A percentile compares a stretch with the other conserved stretches of the same genome.
Conservation (phyloP, 2,329 filamentous ascomycete species). For the Neophaeococcomyces mojaviensis region DNA sequence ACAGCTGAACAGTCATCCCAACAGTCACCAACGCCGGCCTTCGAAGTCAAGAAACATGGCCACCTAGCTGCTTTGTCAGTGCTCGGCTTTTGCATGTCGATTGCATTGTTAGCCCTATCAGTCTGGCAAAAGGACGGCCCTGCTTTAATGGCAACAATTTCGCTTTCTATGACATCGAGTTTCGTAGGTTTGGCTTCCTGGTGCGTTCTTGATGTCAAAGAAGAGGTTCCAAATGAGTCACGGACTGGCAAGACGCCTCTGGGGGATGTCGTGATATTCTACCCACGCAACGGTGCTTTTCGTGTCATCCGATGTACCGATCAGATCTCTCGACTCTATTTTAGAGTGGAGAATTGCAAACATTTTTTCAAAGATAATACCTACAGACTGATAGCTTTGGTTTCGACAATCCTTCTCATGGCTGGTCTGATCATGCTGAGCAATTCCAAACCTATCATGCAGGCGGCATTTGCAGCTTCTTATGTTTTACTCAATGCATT, state of each 20-base stretch:
- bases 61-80: conserved; percentile 11
- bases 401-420: conserved; percentile 56
- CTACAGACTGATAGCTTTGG: conserved; percentile 49
- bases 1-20: background rate
- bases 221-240: conserved; percentile 33
- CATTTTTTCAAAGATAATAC: conserved; percentile 43
- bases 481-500: conserved; percentile 55
- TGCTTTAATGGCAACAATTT: conserved; percentile 44
- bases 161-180: conserved; percentile 47
- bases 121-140: conserved; percentile 47
- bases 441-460: conserved; percentile 55
- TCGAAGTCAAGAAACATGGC: conserved; percentile 12
- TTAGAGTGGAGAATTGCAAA: conserved; percentile 52
- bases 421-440: conserved; percentile 53
- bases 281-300: conserved; percentile 50
- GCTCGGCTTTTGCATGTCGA: conserved; percentile 45
- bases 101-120: conserved; percentile 47
- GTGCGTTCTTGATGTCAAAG: conserved; percentile 51
- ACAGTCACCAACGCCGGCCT: background rate
- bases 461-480: conserved; percentile 50
- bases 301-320: conserved; percentile 53
- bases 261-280: conserved; percentile 56
- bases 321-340: conserved; percentile 56
- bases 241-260: conserved; percentile 36
- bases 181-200: conserved; percentile 51